phyloP scores from a whole-genome alignment of 2,329 filamentous ascomycete genomes.

The Clonostachys rosea region DNA sequence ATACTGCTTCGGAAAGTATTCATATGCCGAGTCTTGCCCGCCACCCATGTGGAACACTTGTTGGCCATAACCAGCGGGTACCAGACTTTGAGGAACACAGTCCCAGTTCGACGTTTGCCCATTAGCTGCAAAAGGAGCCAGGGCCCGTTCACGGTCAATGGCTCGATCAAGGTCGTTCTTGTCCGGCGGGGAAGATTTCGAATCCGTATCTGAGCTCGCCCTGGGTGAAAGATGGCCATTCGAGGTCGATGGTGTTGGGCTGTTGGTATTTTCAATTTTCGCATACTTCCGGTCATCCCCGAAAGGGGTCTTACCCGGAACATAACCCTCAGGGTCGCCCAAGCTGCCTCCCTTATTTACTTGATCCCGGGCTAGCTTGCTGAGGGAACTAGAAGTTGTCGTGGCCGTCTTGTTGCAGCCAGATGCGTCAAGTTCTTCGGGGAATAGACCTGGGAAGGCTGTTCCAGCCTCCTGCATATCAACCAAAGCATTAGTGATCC shows the following conservation, averaged over 20 bases:
- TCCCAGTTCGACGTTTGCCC: slow-evolving; percentile 30
- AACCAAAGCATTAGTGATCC: slow-evolving; percentile 77
- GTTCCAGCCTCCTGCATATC: slow-evolving; percentile 67
- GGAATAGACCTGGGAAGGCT: slow-evolving; percentile 74
- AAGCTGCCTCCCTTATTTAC: slow-evolving; percentile 21
- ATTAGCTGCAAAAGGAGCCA: slow-evolving; percentile 23
- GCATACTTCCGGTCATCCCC: background rate
- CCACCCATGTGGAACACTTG: slow-evolving; percentile 58
- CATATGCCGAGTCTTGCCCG: slow-evolving; percentile 65
- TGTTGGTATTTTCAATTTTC: too few relatives aligned
- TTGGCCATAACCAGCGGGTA: slow-evolving; percentile 32
- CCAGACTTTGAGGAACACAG: slow-evolving; percentile 58
- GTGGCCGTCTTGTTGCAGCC: slow-evolving; percentile 64
- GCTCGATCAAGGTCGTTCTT: background rate
- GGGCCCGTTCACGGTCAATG: background rate
- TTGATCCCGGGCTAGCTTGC: slow-evolving; percentile 25
- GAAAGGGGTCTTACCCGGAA: background rate
- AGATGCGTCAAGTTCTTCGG: slow-evolving; percentile 70
- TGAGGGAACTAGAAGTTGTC: slow-evolving; percentile 17
- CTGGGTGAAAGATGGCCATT: too few relatives aligned
- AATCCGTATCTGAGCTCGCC: background rate
- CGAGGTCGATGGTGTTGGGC: too few relatives aligned
- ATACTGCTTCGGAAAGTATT: slow-evolving; percentile 65
- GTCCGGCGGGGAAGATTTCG: background rate
- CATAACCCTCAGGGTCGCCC: slow-evolving; percentile 18